Evolutionary conservation across 768 basidiomycete genomes (phyloP).

Genomic region (Suillus ampliporus): DNA sequence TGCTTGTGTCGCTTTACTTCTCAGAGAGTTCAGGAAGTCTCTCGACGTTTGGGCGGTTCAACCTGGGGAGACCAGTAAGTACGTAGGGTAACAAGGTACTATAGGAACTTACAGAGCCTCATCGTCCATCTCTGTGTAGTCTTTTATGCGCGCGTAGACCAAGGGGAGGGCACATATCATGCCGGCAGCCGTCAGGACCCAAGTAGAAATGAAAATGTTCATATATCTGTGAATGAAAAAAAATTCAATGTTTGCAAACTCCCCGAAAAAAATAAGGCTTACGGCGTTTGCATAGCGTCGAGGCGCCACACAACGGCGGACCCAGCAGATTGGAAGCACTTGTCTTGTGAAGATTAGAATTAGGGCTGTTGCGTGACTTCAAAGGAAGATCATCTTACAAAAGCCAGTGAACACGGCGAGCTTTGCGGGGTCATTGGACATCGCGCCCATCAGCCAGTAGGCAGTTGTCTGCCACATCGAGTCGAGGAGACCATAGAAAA

Average conservation of each 20-base stretch:
- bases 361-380: conserved; percentile 11
- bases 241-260: conserved; percentile 16
- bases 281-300: conserved; percentile 67
- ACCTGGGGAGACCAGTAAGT: conserved; percentile 1
- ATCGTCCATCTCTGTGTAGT: conserved; percentile 56
- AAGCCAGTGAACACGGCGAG: conserved; percentile 83
- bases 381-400: conserved; percentile 51
- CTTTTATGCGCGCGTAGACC: conserved; percentile 66
- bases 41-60: conserved; percentile 5
- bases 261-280: conserved; percentile 25
- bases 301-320: conserved; percentile 69
- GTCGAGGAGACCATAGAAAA: conserved; percentile 77
- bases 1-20: background rate
- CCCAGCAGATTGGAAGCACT: conserved; percentile 74
- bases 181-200: conserved; percentile 64
- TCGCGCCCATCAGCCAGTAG: conserved; percentile 85
- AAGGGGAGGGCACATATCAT: conserved; percentile 68
- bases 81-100: background rate
- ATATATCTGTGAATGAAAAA: conserved; percentile 47
- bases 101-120: conserved; percentile 52
- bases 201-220: conserved; percentile 72
- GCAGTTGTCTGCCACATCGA: conserved; percentile 86
- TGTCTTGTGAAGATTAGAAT: conserved; percentile 45
- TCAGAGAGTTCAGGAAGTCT: background rate
- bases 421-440: conserved; percentile 83